Base-by-base conservation (phyloP, 2,329 filamentous ascomycete species). In the Penicillium sp. region DNA sequence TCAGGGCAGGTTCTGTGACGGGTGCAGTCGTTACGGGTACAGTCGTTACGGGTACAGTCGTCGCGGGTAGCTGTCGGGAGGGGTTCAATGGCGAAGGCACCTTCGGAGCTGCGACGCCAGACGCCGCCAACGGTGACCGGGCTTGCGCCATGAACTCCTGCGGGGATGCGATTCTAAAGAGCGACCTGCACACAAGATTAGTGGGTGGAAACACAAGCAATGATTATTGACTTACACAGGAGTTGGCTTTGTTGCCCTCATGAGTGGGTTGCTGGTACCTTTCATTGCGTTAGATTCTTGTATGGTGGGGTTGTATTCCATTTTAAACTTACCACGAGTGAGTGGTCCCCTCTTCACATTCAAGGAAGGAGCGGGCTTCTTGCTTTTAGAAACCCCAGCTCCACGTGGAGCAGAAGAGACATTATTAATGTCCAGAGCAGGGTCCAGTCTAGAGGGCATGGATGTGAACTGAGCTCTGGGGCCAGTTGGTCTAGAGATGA, bases 401-500 rank as follows among this genome's bases (percentile, higher is more conserved):
- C 35, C 16, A 19, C 35, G 35, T n/a, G n/a, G 10, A 39, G 35
- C 16, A 19, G 35, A 10, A 19, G 16, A 5, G 9, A 16, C 4
- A 27, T 46, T 29, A 13, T 49, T 49, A 5, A 11, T 37, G n/a
- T 49, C 47, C 2, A 49, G 31, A 4, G 47, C 47, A 35, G 47
- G 47, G 13, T 49, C 47, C 22, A 14, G 10, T 16, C 47, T 35
- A 16, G 26, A 5, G 7, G 27, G 46, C 16, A 35, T 22, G 13
- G 46, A 22, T 48, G 27, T 10, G 16, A 35, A 13, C 1, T 13
- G n/a, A 21, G 21, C 10, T 22, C n/a, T 16, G 6, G 21, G 16
- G 13, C 29, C 47, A 10, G 19, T 37, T 11, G n/a, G 13, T 56
- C 82, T 0, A 13, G n/a, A 29, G 2, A 29, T 4, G 5, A 13